Evolutionary conservation across 805 yeast species (phyloP), one percentile per base, ranked within the genome.

Genomic region (Hanseniaspora jakobsenii): DNA sequence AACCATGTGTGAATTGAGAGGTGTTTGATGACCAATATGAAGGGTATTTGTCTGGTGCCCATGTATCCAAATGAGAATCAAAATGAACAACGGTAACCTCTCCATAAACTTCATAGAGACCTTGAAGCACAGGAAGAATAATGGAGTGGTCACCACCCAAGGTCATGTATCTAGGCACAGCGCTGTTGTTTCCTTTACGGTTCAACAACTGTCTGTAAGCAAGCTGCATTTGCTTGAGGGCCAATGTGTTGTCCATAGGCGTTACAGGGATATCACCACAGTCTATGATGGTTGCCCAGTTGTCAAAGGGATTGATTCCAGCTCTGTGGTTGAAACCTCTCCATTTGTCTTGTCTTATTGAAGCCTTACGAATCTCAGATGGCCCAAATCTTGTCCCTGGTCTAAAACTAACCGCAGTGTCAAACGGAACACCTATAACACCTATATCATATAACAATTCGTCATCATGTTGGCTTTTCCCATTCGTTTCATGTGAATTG

Each of bases 371-470:
- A 39, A 79, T 77, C 9, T 81, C 80, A 40, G 77, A 61, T 2
- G 89, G 94, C 2, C 94, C 94, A 59, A 82, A 82, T 44, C 94
- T 63, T 2, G 93, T 86, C 6, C 94, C 93, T 0, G 86, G 71
- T 41, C 93, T 67, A 59, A 77, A 82, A 1, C 85, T 70, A 0
- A 77, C 77, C 0, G 89, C 89, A 4, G 91, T 81, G 55, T 82
- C 94, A 53, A 82, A 83, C 0, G 93, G 93, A 3, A 80, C 78
- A 4, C 94, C 94, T 46, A 82, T 68, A 13, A 83, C 50, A 1
- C 77, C 94, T 38, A 83, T 70, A 52, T 83, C 94, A 51, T 69
- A 84, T 9, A 27, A 32, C 2, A 63, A 53, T 3, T 56, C 49
- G 3, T 68, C 66, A 31, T 23, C 17, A 21, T 26, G 17, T 2